These are phyloP conservation scores for Heterobasidion parviporum DNA, from an alignment of 1,284 basidiomycete genomes.

Conservation along the genomic window DNA sequence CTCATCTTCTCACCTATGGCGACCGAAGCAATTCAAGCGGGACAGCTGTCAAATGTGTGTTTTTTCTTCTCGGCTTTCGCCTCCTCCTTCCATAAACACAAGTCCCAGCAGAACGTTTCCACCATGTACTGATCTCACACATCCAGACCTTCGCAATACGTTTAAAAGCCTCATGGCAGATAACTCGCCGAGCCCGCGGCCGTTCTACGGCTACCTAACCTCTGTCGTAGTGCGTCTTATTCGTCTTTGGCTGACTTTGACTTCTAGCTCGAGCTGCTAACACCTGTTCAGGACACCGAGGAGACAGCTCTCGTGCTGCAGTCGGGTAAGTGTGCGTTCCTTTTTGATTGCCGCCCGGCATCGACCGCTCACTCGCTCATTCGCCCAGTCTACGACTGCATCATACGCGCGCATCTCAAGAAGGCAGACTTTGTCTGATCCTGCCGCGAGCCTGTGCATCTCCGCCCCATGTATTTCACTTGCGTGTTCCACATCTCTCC, in stretches of 20 bases:
- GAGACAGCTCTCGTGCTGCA: background rate
- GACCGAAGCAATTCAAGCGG: slow-evolving; percentile 25
- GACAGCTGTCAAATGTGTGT: slow-evolving; percentile 27
- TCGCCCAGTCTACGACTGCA: background rate
- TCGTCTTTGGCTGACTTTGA: background rate
- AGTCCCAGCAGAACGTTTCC: background rate
- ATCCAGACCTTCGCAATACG: slow-evolving; percentile 30
- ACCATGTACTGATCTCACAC: background rate
- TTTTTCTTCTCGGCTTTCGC: background rate
- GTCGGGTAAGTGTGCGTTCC: background rate
- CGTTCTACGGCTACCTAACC: slow-evolving; percentile 65
- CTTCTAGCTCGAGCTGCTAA: background rate
- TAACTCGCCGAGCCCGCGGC: slow-evolving; percentile 37
- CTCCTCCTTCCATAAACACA: background rate
- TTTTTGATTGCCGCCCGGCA: background rate
- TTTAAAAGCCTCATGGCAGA: slow-evolving; percentile 31
- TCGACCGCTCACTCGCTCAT: background rate
- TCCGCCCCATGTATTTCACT: background rate
- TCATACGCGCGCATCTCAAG: background rate
- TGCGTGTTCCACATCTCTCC: background rate
- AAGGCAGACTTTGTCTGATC: background rate
- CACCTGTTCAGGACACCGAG: background rate
- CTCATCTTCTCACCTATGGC: slow-evolving; percentile 39
- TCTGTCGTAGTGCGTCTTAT: slow-evolving; percentile 45
- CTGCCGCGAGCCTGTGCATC: background rate